phyloP scores from a whole-genome alignment of 257 asterid species.

The Salvia hispanica region DNA sequence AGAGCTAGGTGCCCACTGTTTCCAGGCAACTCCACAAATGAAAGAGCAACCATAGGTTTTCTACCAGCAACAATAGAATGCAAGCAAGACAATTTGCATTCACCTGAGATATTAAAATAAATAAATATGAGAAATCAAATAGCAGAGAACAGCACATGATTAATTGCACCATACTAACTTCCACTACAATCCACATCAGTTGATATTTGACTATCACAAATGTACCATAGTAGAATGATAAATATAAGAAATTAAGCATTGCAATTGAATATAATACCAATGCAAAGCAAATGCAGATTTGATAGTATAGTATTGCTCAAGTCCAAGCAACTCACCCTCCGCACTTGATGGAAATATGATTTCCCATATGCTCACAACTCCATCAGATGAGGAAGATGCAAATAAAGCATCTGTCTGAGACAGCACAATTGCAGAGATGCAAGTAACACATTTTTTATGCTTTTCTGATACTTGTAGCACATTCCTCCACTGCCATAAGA shows the following conservation, averaged over 20 bases:
- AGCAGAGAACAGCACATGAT: slow-evolving; percentile 21
- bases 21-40: slow-evolving; percentile 79
- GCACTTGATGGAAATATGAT: slow-evolving; percentile 53
- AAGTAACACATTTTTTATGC: slow-evolving; percentile 89
- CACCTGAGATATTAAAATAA: slow-evolving; percentile 51
- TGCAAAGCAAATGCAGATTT: slow-evolving; percentile 19
- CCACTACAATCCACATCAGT: neutral
- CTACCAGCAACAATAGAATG: slow-evolving; percentile 61
- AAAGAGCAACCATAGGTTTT: slow-evolving; percentile 88
- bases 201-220: neutral
- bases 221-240: neutral
- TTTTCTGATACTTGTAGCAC: slow-evolving; percentile 70
- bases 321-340: slow-evolving; percentile 55
- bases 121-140: slow-evolving; percentile 25
- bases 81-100: slow-evolving; percentile 67
- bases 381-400: slow-evolving; percentile 94
- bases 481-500: slow-evolving; percentile 72
- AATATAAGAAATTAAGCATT: neutral
- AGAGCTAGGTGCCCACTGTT: slow-evolving; percentile 52
- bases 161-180: neutral
- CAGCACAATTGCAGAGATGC: slow-evolving; percentile 70
- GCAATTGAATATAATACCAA: slow-evolving; percentile 11
- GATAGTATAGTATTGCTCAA: slow-evolving; percentile 7
- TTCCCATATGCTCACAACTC: slow-evolving; percentile 76
- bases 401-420: slow-evolving; percentile 66